A percentile compares a stretch with the other conserved stretches of the same genome.
phyloP scores from a whole-genome alignment of 345 rosid species.

The Eucalyptus virginea region DNA sequence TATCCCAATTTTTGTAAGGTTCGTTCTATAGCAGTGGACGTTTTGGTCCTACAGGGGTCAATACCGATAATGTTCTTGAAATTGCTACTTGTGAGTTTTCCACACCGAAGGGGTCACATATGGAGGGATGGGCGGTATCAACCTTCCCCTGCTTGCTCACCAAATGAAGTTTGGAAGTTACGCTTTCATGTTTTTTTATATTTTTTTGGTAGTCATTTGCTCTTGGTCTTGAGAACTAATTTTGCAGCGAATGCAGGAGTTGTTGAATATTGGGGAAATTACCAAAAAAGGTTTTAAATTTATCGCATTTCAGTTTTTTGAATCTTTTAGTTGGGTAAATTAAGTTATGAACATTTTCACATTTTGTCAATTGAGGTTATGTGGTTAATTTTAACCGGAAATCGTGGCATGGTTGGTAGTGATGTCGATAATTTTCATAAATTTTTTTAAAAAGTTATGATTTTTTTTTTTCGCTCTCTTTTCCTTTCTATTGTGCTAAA shows the following conservation, averaged over 20 bases:
- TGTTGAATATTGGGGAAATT: neutral
- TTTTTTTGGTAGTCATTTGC: neutral
- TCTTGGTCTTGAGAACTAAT: neutral
- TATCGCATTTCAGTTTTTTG: no score
- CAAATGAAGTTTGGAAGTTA: neutral
- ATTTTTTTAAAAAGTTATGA: rapidly evolving
- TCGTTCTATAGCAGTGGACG: neutral
- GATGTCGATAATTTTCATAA: no score
- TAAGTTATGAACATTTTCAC: no score
- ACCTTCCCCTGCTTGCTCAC: neutral
- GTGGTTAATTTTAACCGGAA: no score
- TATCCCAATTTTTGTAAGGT: neutral
- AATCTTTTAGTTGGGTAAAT: no score
- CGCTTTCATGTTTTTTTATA: neutral
- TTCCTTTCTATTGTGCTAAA: no score
- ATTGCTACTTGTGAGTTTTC: neutral
- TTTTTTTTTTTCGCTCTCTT: rapidly evolving
- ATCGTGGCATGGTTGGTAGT: rapidly evolving
- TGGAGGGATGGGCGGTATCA: neutral
- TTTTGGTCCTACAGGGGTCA: neutral
- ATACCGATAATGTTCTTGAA: neutral
- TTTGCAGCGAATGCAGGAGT: neutral
- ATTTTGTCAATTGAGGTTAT: rapidly evolving
- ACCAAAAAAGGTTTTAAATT: no score
- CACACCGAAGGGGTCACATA: neutral